Evolutionary conservation across 2,329 filamentous ascomycete genomes (phyloP), one percentile per base, ranked within the genome.

Genomic region (Scedosporium dehoogii): DNA sequence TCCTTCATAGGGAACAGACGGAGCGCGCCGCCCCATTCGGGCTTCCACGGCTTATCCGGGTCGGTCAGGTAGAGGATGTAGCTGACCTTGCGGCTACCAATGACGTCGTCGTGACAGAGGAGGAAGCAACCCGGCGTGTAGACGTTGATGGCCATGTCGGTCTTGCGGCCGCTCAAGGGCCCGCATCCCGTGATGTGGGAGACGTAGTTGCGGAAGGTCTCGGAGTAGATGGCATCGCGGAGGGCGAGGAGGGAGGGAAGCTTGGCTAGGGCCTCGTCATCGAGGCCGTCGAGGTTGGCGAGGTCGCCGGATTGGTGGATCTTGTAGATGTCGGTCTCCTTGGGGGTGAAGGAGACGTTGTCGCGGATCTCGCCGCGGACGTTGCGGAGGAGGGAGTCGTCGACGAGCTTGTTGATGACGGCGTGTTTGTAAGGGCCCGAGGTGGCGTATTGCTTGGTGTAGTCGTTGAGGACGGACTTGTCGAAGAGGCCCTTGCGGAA

Each of bases 281-380:
- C 91, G 53, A 99, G 84, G 25, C 94, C 94, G 75, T 97, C 93
- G 63, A 99, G 85, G 76, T 99, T 99, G 57, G 94, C 94, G 41
- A 99, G 83, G 73, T 99, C 94, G 67, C 94, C 94, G 4, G 93
- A 97, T 79, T 99, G 94, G 81, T 97, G 92, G 72, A 99, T 97
- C 77, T 96, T 96, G 84, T 99, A 99, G 69, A 99, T 99, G 74
- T 99, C 94, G 58, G 94, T 99, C 76, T 99, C 94, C 75, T 99
- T 99, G 69, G 92, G 92, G 12, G 94, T 97, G 78, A 99, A 99
- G 68, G 90, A 87, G 68, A 99, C 90, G 72, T 96, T 92, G 68
- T 89, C 82, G 74, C 88, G 88, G 74, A 97, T 93, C 78, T 99
- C 94, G 70, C 83, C 78, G 72, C 94, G 92, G 64, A 99, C 94